Base-by-base conservation (phyloP, 2,329 filamentous ascomycete genomes). In the Camillea tinctor region DNA sequence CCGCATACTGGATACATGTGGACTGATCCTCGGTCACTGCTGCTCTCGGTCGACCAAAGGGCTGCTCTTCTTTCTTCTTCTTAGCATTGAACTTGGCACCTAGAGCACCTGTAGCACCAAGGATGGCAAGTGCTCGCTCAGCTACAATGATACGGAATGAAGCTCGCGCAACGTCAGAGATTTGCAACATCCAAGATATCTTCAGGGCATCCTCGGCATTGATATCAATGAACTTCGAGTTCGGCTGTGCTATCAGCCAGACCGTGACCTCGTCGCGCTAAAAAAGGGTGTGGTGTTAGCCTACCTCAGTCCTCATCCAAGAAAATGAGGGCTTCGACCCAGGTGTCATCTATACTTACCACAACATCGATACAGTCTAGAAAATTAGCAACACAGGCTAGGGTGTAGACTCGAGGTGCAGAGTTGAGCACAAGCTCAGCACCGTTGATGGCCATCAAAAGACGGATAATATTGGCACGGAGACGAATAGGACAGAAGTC, bases 401-500 rank as follows among this genome's bases (percentile, higher is more conserved):
- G 78, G 0, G 88, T 90, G 80, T 86, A 91, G 44, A 89, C 74
- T 15, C 88, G 86, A 11, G 82, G 79, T 0, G 88, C 88, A 0
- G 88, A 90, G 71, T 91, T 83, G 15, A 92, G 71, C 1, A 78
- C 75, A 0, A 86, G 77, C 26, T 80, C 75, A 2, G 81, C 76
- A 2, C 82, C 82, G 63, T 85, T 79, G 49, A 91, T 80, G 11
- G 82, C 77, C 66, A 84, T 79, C 3, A 91, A 75, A 0, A 91
- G 75, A 1, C 87, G 80, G 52, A 90, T 79, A 36, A 95, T 85
- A 20, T 82, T 83, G 24, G 82, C 83, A 13, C 84, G 78, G 68
- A 91, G 88, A 2, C 88, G 83, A 7, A 85, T 74, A 1, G 82
- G 80, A 52, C 86, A 89, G 70, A 91, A 91, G 64, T 89, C 87